These are phyloP conservation scores for Fusarium setosum DNA, from an alignment of 2,329 filamentous ascomycete genomes.

Conservation along the genomic window DNA sequence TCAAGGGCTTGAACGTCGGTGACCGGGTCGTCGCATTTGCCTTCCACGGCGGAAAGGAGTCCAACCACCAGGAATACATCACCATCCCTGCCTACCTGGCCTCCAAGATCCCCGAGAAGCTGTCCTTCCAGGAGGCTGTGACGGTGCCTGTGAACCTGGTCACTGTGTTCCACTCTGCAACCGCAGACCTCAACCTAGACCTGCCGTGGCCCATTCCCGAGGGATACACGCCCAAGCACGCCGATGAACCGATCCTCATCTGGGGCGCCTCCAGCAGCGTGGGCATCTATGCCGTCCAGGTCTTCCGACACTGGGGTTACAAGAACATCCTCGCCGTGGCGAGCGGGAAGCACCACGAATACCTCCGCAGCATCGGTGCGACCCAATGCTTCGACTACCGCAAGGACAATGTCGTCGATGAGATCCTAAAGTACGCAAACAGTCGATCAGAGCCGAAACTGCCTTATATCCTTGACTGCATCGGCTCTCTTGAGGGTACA, in stretches of 20 bases:
- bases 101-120: slow-evolving; percentile 55
- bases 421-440: slow-evolving; percentile 43
- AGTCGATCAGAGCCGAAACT: slow-evolving; percentile 42
- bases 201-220: slow-evolving; percentile 67
- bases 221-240: slow-evolving; percentile 49
- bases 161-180: slow-evolving; percentile 67
- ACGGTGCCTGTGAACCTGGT: slow-evolving; percentile 69
- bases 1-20: slow-evolving; percentile 58
- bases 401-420: slow-evolving; percentile 48
- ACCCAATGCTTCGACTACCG: slow-evolving; percentile 60
- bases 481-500: slow-evolving; percentile 60
- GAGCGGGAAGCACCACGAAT: slow-evolving; percentile 57
- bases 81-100: slow-evolving; percentile 63
- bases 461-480: slow-evolving; percentile 66
- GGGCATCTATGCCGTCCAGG: slow-evolving; percentile 61
- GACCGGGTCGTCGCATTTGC: slow-evolving; percentile 68
- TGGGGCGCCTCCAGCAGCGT: slow-evolving; percentile 66
- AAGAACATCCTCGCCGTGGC: slow-evolving; percentile 60
- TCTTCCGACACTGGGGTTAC: slow-evolving; percentile 65
- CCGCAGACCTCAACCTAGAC: slow-evolving; percentile 60
- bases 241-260: slow-evolving; percentile 56
- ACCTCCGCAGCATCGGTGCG: slow-evolving; percentile 58
- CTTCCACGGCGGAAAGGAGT: slow-evolving; percentile 58
- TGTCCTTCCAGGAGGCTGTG: slow-evolving; percentile 58
- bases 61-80: slow-evolving; percentile 66